Conservation (phyloP, 2,329 filamentous ascomycete species). For the Alternaria incomplexa region DNA sequence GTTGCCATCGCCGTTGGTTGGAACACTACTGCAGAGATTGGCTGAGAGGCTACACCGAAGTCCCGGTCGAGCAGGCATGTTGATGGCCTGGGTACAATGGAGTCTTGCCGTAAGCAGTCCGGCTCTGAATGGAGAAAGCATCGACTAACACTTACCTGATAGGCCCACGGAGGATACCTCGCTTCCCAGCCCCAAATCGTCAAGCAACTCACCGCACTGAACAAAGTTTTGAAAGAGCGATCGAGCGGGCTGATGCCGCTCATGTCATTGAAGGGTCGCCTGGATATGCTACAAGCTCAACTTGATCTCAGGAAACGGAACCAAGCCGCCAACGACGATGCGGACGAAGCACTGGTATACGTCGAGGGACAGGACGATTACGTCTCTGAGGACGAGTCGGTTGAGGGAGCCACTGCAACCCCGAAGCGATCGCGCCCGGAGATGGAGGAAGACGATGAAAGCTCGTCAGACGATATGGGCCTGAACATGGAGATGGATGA, state of each 20-base stretch:
- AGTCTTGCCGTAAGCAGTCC: not conserved
- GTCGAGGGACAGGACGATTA: slow-evolving; percentile 80
- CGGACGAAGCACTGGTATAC: slow-evolving; percentile 79
- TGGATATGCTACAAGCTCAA: slow-evolving; percentile 92
- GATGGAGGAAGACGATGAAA: slow-evolving; percentile 39
- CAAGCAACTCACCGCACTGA: slow-evolving; percentile 76
- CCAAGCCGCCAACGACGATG: slow-evolving; percentile 63
- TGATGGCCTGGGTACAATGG: slow-evolving; percentile 97
- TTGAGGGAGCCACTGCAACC: slow-evolving; percentile 19
- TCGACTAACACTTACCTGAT: not conserved
- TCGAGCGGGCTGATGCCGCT: slow-evolving; percentile 82
- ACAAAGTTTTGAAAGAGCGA: slow-evolving; percentile 86
- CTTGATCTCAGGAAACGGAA: slow-evolving; percentile 78
- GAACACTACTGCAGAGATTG: slow-evolving; percentile 78
- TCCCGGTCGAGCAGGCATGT: slow-evolving; percentile 84
- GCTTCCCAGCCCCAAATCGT: slow-evolving; percentile 85
- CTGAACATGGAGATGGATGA: slow-evolving; percentile 56
- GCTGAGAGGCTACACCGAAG: slow-evolving; percentile 85
- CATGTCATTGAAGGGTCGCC: slow-evolving; percentile 88
- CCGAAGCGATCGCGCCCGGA: slow-evolving; percentile 35
- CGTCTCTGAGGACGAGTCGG: slow-evolving; percentile 58
- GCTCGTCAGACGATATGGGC: slow-evolving; percentile 64
- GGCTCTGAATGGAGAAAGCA: not conserved
- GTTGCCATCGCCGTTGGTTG: slow-evolving; percentile 83
- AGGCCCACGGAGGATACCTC: slow-evolving; percentile 85